Evolutionary conservation across 805 yeast species (phyloP).

Genomic region (Kuraishia molischiana): DNA sequence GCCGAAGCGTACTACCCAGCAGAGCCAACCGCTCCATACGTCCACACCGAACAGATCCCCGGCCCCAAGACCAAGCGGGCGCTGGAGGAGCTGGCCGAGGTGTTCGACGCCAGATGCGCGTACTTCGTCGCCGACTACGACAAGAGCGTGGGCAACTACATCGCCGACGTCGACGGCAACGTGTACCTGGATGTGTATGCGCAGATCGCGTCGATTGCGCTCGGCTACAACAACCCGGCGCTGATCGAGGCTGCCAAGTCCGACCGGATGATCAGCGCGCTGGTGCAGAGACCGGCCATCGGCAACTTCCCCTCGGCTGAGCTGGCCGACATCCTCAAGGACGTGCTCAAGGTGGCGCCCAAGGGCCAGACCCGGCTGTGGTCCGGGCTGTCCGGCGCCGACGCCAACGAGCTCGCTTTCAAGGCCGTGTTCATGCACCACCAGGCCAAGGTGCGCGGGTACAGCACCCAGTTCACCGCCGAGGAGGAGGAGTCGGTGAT

Average conservation of each 20-base stretch:
- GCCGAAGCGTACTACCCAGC: constrained; percentile 25
- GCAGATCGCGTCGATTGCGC: constrained; percentile 63
- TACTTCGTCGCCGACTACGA: constrained; percentile 57
- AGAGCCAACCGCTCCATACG: constrained; percentile 38
- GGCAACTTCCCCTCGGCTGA: constrained; percentile 58
- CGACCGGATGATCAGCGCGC: constrained; percentile 51
- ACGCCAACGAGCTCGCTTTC: constrained; percentile 62
- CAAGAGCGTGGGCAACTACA: constrained; percentile 56
- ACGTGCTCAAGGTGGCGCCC: constrained; percentile 55
- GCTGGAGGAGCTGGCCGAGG: constrained; percentile 29
- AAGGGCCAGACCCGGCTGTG: constrained; percentile 49
- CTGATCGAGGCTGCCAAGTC: constrained; percentile 48
- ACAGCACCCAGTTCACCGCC: constrained; percentile 26
- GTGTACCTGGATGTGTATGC: constrained; percentile 53
- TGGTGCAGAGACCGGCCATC: constrained; percentile 60
- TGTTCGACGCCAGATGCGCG: constrained; percentile 53
- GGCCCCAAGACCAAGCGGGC: constrained; percentile 33
- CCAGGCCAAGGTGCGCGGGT: constrained; percentile 43
- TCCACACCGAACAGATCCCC: constrained; percentile 31
- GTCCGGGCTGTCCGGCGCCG: constrained; percentile 61
- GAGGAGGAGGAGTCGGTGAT: constrained; percentile 39
- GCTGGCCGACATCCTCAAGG: constrained; percentile 35
- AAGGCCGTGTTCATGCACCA: constrained; percentile 64
- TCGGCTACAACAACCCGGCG: constrained; percentile 64
- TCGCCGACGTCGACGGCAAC: constrained; percentile 60